These are phyloP conservation scores for Dryadomyces sulphureus DNA, from an alignment of 2,329 filamentous ascomycete genomes.

Conservation along the genomic window DNA sequence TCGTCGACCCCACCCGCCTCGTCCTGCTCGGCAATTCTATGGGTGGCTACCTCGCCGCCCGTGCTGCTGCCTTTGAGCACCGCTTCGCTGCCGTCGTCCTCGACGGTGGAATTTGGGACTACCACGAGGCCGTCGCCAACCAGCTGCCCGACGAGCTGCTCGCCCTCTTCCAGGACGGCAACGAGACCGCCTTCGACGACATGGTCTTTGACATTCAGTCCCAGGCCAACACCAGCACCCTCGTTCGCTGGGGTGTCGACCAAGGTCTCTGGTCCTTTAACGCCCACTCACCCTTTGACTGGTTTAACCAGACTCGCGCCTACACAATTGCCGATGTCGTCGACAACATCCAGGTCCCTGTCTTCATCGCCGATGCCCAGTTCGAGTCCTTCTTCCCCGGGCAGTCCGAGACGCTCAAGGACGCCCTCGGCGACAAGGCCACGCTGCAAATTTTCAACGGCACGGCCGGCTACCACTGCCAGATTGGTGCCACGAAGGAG, in stretches of 20 bases:
- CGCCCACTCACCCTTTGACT: slow-evolving; percentile 9
- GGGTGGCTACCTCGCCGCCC: slow-evolving; percentile 23
- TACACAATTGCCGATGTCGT: slow-evolving; percentile 9
- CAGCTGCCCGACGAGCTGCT: slow-evolving; percentile 10
- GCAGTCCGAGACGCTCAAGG: neutral
- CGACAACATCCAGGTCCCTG: neutral
- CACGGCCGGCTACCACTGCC: neutral
- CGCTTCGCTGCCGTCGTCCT: slow-evolving; percentile 22
- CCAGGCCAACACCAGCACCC: slow-evolving; percentile 7
- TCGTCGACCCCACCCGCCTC: slow-evolving; percentile 18
- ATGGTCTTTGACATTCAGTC: neutral
- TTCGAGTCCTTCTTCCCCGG: slow-evolving; percentile 4
- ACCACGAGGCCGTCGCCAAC: slow-evolving; percentile 8
- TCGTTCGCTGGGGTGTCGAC: slow-evolving; percentile 16
- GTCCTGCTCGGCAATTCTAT: slow-evolving; percentile 25
- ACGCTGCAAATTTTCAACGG: too few species aligned
- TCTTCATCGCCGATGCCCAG: neutral
- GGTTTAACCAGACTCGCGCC: neutral
- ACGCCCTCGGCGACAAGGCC: neutral
- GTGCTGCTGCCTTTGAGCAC: slow-evolving; percentile 26
- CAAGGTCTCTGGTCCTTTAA: slow-evolving; percentile 20
- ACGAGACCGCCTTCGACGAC: slow-evolving; percentile 9
- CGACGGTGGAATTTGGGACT: slow-evolving; percentile 22
- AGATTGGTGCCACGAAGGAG: neutral
- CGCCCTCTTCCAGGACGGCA: slow-evolving; percentile 9